These are phyloP conservation scores for Spongispora temasekensis DNA, from an alignment of 1,284 basidiomycete genomes.

Conservation along the genomic window DNA sequence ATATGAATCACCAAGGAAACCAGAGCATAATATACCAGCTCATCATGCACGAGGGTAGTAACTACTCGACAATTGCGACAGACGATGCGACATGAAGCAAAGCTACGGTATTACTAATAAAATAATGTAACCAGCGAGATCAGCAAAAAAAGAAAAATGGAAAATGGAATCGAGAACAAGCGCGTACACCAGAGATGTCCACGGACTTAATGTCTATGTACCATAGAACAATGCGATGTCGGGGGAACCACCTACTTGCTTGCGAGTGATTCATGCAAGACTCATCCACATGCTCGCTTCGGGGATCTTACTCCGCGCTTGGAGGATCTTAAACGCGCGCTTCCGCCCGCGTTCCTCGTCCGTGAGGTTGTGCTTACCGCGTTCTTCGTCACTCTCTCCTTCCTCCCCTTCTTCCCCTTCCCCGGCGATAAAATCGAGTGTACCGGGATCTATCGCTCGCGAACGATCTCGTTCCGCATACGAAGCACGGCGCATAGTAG, in stretches of 20 bases:
- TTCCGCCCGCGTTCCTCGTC: slow-evolving; percentile 51
- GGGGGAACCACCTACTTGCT: background rate
- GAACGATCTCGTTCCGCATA: slow-evolving; percentile 68
- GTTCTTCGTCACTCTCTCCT: slow-evolving; percentile 40
- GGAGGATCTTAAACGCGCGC: slow-evolving; percentile 64
- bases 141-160: background rate
- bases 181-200: slow-evolving; percentile 11
- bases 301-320: slow-evolving; percentile 60
- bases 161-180: background rate
- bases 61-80: slow-evolving; percentile 26
- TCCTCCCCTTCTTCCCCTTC: slow-evolving; percentile 47
- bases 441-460: slow-evolving; percentile 65
- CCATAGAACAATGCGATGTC: background rate
- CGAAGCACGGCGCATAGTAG: slow-evolving; percentile 54
- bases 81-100: slow-evolving; percentile 34
- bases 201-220: slow-evolving; percentile 3
- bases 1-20: background rate
- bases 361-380: slow-evolving; percentile 17
- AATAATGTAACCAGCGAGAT: slow-evolving; percentile 32
- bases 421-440: slow-evolving; percentile 56
- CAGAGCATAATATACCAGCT: slow-evolving; percentile 16
- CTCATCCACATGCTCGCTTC: slow-evolving; percentile 78
- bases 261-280: slow-evolving; percentile 44
- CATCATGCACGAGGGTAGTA: slow-evolving; percentile 15
- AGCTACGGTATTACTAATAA: slow-evolving; percentile 34